These are phyloP conservation scores for Arabidopsis thaliana DNA, from an alignment of 345 rosid genomes.

Conservation along the genomic window DNA sequence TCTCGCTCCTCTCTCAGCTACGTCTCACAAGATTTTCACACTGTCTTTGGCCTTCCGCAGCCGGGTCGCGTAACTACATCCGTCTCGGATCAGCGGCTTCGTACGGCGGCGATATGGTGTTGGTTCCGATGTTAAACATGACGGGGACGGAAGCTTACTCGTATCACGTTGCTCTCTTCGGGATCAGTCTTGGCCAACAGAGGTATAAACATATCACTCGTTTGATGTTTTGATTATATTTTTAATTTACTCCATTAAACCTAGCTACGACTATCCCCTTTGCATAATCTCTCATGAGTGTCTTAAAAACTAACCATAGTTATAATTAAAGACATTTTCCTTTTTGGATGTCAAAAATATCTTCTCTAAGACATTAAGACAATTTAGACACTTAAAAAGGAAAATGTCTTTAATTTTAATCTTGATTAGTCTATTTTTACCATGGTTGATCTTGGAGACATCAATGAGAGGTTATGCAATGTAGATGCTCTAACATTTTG, in stretches of 20 bases:
- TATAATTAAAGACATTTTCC: too few relatives aligned
- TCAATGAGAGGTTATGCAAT: too few relatives aligned
- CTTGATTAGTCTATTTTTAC: too few relatives aligned
- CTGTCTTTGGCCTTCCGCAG: slow-evolving; percentile 42
- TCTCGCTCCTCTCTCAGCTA: slow-evolving; percentile 42
- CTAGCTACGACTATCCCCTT: neutral
- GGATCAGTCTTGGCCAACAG: slow-evolving; percentile 31
- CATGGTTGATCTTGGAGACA: too few relatives aligned
- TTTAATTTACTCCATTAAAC: neutral
- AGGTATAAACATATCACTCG: neutral
- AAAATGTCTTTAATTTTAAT: too few relatives aligned
- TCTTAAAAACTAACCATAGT: too few relatives aligned
- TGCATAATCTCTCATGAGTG: too few relatives aligned
- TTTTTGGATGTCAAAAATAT: too few relatives aligned
- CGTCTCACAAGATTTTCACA: slow-evolving; percentile 39
- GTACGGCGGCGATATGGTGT: slow-evolving; percentile 33
- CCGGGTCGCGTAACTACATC: slow-evolving; percentile 41
- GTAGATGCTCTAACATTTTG: too few relatives aligned
- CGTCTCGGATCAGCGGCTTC: slow-evolving; percentile 42
- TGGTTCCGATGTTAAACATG: slow-evolving; percentile 39
- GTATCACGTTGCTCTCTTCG: slow-evolving; percentile 34
- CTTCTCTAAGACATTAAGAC: too few relatives aligned
- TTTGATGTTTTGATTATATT: neutral
- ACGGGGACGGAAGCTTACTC: slow-evolving; percentile 34
- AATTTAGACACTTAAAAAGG: too few relatives aligned